phyloP scores from a whole-genome alignment of 2,329 filamentous ascomycete species.

The Colletotrichum melonis region DNA sequence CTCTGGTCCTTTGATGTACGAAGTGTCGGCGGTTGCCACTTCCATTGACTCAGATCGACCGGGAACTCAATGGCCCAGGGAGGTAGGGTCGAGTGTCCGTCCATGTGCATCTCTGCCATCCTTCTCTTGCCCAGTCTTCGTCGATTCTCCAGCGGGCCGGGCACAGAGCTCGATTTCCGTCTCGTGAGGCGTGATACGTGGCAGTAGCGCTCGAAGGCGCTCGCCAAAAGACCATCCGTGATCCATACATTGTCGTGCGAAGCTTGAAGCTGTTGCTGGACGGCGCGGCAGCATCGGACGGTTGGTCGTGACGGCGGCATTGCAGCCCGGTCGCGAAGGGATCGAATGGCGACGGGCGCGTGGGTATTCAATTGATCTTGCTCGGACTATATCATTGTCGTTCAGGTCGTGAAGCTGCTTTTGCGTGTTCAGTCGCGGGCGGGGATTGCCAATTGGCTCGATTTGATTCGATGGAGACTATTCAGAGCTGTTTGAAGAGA shows the following conservation, averaged over 20 bases:
- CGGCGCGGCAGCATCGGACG: constrained; percentile 61
- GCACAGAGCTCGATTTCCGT: constrained; percentile 53
- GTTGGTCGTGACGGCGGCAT: constrained; percentile 38
- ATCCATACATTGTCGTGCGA: constrained; percentile 66
- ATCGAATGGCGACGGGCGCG: neutral
- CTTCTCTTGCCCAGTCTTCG: constrained; percentile 64
- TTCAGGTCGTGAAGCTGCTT: neutral
- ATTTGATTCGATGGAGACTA: neutral
- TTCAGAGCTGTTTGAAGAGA: constrained; percentile 9
- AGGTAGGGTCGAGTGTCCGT: constrained; percentile 50
- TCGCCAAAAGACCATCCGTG: constrained; percentile 64
- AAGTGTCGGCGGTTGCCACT: constrained; percentile 62
- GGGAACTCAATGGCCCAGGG: constrained; percentile 60
- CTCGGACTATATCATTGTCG: neutral
- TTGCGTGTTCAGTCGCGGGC: neutral
- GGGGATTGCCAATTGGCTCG: constrained; percentile 6
- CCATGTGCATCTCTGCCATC: constrained; percentile 62
- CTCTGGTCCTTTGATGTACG: constrained; percentile 42
- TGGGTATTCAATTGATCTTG: neutral
- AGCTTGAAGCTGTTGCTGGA: constrained; percentile 51
- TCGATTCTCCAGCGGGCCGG: constrained; percentile 66
- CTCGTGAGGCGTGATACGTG: constrained; percentile 41
- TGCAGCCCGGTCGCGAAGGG: neutral
- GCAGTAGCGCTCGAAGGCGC: constrained; percentile 60
- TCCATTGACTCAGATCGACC: constrained; percentile 59